phyloP scores from a whole-genome alignment of 2,329 filamentous ascomycete species.

The Aspergillus cejpii region DNA sequence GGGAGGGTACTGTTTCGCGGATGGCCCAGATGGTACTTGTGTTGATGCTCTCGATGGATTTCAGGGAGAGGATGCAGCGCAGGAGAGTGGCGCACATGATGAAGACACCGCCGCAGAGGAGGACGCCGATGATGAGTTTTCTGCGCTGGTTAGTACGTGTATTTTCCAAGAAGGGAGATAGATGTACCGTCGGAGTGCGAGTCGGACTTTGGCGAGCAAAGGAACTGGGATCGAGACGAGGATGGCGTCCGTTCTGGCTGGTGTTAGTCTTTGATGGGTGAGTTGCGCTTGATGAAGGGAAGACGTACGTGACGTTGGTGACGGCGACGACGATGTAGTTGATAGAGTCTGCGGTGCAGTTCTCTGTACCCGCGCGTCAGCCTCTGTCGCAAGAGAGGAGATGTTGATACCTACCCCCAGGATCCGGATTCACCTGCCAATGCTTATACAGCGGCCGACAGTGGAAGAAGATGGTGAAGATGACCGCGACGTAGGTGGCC shows the following conservation, averaged over 20 bases:
- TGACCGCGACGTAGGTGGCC: constrained; percentile 30
- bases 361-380: constrained; percentile 1
- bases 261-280: neutral
- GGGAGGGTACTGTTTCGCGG: constrained; percentile 36
- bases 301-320: constrained; percentile 33
- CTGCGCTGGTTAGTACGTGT: constrained; percentile 5
- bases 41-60: constrained; percentile 35
- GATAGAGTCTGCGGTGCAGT: constrained; percentile 33
- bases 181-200: constrained; percentile 28
- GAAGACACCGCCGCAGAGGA: constrained; percentile 43
- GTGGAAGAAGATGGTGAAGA: constrained; percentile 33
- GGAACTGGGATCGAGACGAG: constrained; percentile 38
- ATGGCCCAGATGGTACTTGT: constrained; percentile 41
- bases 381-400: neutral
- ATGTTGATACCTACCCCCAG: constrained; percentile 27
- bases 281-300: too few relatives aligned
- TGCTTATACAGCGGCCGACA: constrained; percentile 36
- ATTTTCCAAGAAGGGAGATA: neutral
- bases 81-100: constrained; percentile 41
- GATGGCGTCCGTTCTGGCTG: constrained; percentile 2
- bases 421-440: constrained; percentile 41
- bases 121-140: constrained; percentile 36
- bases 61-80: constrained; percentile 38
- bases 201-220: constrained; percentile 37
- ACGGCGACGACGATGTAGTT: constrained; percentile 37